These are phyloP conservation scores for Leavenworthia alabamica DNA, from an alignment of 345 rosid species.

Conservation along the genomic window DNA sequence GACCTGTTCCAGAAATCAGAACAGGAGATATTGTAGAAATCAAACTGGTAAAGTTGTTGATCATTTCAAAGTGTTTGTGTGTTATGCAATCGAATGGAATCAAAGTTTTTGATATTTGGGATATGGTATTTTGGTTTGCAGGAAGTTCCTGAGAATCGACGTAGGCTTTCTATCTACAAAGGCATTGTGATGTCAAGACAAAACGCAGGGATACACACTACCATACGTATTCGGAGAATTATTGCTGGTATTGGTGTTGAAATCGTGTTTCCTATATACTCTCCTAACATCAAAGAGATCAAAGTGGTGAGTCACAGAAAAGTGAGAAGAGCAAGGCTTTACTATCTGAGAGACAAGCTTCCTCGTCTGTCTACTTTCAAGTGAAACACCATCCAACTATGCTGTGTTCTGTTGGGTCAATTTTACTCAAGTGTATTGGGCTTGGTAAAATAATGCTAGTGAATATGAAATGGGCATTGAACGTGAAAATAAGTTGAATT, in stretches of 20 bases:
- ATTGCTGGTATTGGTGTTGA: slow-evolving; percentile 76
- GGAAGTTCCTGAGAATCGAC: slow-evolving; percentile 77
- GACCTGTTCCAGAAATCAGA: slow-evolving; percentile 76
- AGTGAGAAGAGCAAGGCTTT: slow-evolving; percentile 82
- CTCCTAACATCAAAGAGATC: slow-evolving; percentile 71
- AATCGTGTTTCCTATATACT: slow-evolving; percentile 78
- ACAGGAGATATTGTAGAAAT: slow-evolving; percentile 77
- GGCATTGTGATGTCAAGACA: slow-evolving; percentile 83
- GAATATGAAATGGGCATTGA: no score
- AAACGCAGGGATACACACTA: slow-evolving; percentile 85
- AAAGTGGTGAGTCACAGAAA: slow-evolving; percentile 58
- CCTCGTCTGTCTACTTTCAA: slow-evolving; percentile 89
- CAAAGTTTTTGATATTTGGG: slow-evolving; percentile 4
- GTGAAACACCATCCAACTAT: slow-evolving; percentile 42
- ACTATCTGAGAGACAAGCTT: slow-evolving; percentile 78
- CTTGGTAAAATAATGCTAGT: no score
- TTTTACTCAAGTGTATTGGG: no score
- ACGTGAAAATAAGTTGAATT: no score
- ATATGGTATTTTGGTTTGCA: slow-evolving; percentile 31
- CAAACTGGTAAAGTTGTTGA: slow-evolving; percentile 84
- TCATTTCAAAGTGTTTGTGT: no score
- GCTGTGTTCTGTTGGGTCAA: no score
- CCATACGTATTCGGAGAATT: slow-evolving; percentile 72
- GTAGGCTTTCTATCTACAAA: slow-evolving; percentile 70
- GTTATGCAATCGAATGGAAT: no score